Base-by-base conservation (phyloP, 2,329 filamentous ascomycete species). In the Bimuria novae-zelandiae region DNA sequence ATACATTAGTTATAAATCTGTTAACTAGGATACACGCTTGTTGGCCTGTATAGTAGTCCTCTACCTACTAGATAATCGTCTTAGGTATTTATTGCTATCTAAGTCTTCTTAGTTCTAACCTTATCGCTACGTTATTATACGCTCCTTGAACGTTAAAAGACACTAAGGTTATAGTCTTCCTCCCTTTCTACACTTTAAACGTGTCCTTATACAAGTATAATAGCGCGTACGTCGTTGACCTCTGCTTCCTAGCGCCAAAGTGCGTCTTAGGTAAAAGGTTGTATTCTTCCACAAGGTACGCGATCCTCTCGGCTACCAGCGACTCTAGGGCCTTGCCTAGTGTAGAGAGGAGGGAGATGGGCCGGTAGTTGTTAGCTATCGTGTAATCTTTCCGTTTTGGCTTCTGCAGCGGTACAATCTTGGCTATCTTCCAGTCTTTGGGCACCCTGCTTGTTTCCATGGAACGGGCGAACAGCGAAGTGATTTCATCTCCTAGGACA, bases 161-260 rank as follows among this genome's bases (percentile, higher is more conserved):
- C n/a, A n/a, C n/a, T 64, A 27, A 10, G 5, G 10, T 27, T 27
- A 27, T 27, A 6, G 10, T 27, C 10, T 27, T 27, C 25, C 10
- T 27, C 25, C 10, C 10, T 27, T 27, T 6, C 5, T 27, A 27
- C 10, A 27, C 10, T 10, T 27, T 27, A 27, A 27, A 27, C 5
- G 10, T 27, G 10, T 27, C 5, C 10, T 27, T 27, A 27, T 27
- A 27, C 10, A 27, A 10, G 10, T 6, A 27, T 27, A 27, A 27
- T 47, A 76, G 65, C 45, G 70, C 69, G 39, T 75, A 59, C 53
- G 69, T 67, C 22, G 62, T 62, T 23, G 68, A 74, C 33, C 66
- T 61, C 52, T 71, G 59, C 51, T 74, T 74, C 32, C 69, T 55
- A 22, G 68, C 73, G 23, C 71, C 65, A 51, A 75, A 74, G 57